phyloP scores from a whole-genome alignment of 495 filamentous ascomycete genomes.

The Aspergillus sclerotioniger region DNA sequence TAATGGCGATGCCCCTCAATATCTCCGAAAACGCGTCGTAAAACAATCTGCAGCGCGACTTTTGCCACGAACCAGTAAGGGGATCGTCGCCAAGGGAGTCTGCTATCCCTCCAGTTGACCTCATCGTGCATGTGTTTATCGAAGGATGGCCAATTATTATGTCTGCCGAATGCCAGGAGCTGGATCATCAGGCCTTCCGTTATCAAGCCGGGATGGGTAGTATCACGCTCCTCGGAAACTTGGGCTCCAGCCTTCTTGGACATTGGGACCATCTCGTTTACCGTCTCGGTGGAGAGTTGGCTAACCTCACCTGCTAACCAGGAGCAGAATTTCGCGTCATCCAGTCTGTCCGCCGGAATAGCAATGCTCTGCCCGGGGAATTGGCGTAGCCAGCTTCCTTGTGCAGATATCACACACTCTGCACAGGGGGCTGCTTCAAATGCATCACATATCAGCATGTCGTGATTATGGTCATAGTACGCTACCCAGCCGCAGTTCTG shows the following conservation, averaged over 20 bases:
- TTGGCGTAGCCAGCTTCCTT: slow-evolving; percentile 10
- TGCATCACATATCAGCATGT: slow-evolving; percentile 20
- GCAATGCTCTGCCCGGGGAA: slow-evolving; percentile 18
- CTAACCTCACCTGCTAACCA: slow-evolving; percentile 12
- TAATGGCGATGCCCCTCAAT: slow-evolving; percentile 34
- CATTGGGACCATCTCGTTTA: slow-evolving; percentile 20
- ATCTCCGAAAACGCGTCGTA: slow-evolving; percentile 48
- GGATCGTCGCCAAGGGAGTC: slow-evolving; percentile 21
- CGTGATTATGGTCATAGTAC: slow-evolving; percentile 9
- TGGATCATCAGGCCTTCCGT: slow-evolving; percentile 50
- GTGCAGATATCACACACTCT: slow-evolving; percentile 10
- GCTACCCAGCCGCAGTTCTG: slow-evolving; percentile 23
- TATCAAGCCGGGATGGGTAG: slow-evolving; percentile 52
- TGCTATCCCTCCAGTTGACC: slow-evolving; percentile 13
- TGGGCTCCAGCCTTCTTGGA: slow-evolving; percentile 34
- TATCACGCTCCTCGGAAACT: slow-evolving; percentile 51
- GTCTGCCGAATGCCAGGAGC: slow-evolving; percentile 18
- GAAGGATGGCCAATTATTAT: slow-evolving; percentile 12
- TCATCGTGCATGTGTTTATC: slow-evolving; percentile 20
- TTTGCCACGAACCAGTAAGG: slow-evolving; percentile 20
- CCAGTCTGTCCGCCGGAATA: slow-evolving; percentile 10
- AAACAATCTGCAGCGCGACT: slow-evolving; percentile 27
- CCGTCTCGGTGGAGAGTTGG: slow-evolving; percentile 13
- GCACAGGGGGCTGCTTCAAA: slow-evolving; percentile 17
- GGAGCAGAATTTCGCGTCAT: slow-evolving; percentile 14